Evolutionary conservation across 495 filamentous ascomycete species (phyloP).

Genomic region (Pyrenula massariospora): DNA sequence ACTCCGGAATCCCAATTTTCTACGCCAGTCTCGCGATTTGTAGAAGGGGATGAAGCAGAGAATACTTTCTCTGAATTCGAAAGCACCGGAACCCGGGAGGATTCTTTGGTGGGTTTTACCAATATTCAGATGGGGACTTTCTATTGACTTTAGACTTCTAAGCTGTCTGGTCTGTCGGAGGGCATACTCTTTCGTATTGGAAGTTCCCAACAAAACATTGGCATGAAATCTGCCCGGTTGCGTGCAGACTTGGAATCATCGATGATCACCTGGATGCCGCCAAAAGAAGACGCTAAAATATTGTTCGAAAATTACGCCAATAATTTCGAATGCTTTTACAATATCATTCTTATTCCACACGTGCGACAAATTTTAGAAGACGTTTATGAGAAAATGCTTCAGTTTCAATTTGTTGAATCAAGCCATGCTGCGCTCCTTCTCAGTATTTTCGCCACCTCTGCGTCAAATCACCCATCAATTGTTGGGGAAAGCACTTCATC

Average conservation of each 20-base stretch:
- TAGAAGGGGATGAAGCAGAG: not conserved
- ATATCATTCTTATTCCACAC: slow-evolving; percentile 27
- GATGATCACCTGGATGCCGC: slow-evolving; percentile 26
- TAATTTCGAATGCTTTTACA: slow-evolving; percentile 27
- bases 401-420: slow-evolving; percentile 12
- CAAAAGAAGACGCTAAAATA: slow-evolving; percentile 21
- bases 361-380: slow-evolving; percentile 21
- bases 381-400: slow-evolving; percentile 17
- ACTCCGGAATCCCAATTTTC: not conserved
- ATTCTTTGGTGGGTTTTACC: slow-evolving; percentile 3
- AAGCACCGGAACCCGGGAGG: not conserved
- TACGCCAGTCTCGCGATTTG: slow-evolving; percentile 1
- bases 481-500: no score
- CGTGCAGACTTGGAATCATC: not conserved
- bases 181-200: not conserved
- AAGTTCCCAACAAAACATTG: not conserved
- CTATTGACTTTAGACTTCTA: not conserved
- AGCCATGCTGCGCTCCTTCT: slow-evolving; percentile 29
- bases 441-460: slow-evolving; percentile 28
- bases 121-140: slow-evolving; percentile 1
- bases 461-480: no score
- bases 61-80: slow-evolving; percentile 1
- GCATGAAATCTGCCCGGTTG: slow-evolving; percentile 8
- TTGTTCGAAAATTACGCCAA: slow-evolving; percentile 28
- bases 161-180: slow-evolving; percentile 1